Evolutionary conservation across 129 eudicot species (phyloP).

Genomic region (Escallonia herrerae): DNA sequence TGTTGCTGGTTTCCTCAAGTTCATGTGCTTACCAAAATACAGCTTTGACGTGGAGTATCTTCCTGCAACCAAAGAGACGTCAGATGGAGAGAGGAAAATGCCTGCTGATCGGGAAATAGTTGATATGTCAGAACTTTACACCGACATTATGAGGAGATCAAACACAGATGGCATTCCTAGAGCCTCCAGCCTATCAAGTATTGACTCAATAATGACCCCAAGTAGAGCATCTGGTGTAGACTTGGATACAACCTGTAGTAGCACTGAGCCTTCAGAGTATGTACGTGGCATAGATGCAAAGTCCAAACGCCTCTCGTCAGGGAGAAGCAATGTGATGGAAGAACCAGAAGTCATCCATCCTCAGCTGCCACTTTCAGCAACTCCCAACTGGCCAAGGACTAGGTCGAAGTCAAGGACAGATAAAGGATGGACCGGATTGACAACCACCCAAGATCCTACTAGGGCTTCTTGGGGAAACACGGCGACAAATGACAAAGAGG

Average conservation of each 20-base stretch:
- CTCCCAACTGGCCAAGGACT: slow-evolving; percentile 96
- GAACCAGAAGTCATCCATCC: slow-evolving; percentile 95
- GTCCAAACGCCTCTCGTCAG: slow-evolving; percentile 72
- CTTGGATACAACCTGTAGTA: slow-evolving; percentile 75
- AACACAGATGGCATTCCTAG: slow-evolving; percentile 76
- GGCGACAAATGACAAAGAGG: slow-evolving; percentile 68
- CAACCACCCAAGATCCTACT: slow-evolving; percentile 59
- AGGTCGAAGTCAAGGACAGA: slow-evolving; percentile 85
- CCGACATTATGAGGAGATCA: slow-evolving; percentile 85
- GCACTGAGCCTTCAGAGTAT: slow-evolving; percentile 91
- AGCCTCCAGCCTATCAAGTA: slow-evolving; percentile 90
- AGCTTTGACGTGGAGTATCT: slow-evolving; percentile 83
- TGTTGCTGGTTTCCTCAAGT: slow-evolving; percentile 90
- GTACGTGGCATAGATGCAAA: slow-evolving; percentile 87
- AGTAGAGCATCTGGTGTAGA: slow-evolving; percentile 57
- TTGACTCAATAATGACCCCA: slow-evolving; percentile 95
- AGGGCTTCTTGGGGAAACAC: slow-evolving; percentile 77
- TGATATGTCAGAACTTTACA: slow-evolving; percentile 86
- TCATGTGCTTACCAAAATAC: slow-evolving; percentile 89
- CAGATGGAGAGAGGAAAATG: slow-evolving; percentile 41
- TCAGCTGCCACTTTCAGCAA: slow-evolving; percentile 59
- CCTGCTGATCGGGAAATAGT: slow-evolving; percentile 43
- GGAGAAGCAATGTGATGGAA: slow-evolving; percentile 55
- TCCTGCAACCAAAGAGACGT: slow-evolving; percentile 50
- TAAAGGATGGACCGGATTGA: slow-evolving; percentile 76